phyloP scores from a whole-genome alignment of 345 rosid genomes.

The Brassica juncea region DNA sequence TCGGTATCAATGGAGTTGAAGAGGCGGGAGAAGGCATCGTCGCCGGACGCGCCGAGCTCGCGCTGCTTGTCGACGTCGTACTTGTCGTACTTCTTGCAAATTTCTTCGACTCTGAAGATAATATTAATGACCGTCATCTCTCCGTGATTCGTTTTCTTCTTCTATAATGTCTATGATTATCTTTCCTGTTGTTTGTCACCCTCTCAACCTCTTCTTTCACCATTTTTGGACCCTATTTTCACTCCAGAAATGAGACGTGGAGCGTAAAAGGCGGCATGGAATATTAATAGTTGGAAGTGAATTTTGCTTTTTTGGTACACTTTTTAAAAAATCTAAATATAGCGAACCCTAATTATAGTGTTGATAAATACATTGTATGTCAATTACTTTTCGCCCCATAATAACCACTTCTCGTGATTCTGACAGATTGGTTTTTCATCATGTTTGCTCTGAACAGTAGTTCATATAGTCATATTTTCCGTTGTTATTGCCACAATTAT shows the following conservation, averaged over 20 bases:
- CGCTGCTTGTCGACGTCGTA: conserved; percentile 74
- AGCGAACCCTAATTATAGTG: background rate
- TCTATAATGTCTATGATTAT: conserved; percentile 10
- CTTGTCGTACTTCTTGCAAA: conserved; percentile 80
- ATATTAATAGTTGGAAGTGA: background rate
- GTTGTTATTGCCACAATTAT: no score
- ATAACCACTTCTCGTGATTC: no score
- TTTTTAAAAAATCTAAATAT: background rate
- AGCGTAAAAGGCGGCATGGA: conserved; percentile 36
- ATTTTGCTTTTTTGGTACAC: background rate
- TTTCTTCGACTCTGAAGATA: conserved; percentile 69
- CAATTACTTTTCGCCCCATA: no score
- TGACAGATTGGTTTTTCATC: background rate
- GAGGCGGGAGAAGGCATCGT: conserved; percentile 69
- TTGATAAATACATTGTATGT: background rate
- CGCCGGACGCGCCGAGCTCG: conserved; percentile 55
- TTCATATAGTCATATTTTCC: no score
- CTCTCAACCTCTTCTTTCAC: conserved; percentile 10
- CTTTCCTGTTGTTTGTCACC: conserved; percentile 1
- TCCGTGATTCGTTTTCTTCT: conserved; percentile 1
- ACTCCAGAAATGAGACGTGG: conserved; percentile 29
- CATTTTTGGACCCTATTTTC: conserved; percentile 10
- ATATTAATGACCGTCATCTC: conserved; percentile 69
- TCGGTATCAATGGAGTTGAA: conserved; percentile 57
- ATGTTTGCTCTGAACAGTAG: background rate